A percentile compares a stretch with the other conserved stretches of the same genome.
Conservation (phyloP, 2,329 filamentous ascomycete genomes). For the Ophiosphaerella herpotricha region DNA sequence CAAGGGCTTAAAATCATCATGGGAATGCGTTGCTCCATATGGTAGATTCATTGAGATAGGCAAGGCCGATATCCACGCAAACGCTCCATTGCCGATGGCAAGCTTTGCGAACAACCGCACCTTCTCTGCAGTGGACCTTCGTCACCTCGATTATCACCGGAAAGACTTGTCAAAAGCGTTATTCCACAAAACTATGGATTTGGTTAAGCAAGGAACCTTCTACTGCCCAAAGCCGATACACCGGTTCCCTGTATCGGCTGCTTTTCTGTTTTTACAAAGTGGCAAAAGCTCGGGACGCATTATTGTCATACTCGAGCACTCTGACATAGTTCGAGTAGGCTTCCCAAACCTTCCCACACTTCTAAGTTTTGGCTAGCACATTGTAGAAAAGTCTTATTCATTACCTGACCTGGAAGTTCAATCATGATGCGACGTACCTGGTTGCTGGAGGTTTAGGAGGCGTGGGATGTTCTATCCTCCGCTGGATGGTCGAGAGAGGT, state of each 20-base stretch:
- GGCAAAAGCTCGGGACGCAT: constrained; percentile 49
- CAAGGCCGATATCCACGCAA: constrained; percentile 10
- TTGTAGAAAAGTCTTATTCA: background rate
- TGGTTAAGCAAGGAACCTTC: constrained; percentile 5
- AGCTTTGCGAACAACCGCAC: constrained; percentile 8
- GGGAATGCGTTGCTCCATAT: constrained; percentile 22
- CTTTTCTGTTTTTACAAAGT: constrained; percentile 25
- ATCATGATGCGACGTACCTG: constrained; percentile 20
- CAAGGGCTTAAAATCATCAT: constrained; percentile 19
- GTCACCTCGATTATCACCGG: constrained; percentile 2
- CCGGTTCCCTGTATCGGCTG: constrained; percentile 5
- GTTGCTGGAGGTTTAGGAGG: constrained; percentile 27
- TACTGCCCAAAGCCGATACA: constrained; percentile 5
- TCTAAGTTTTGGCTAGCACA: background rate
- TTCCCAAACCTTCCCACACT: constrained; percentile 3
- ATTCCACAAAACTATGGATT: constrained; percentile 1
- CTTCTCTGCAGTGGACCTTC: constrained; percentile 10
- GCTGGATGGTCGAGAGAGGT: constrained; percentile 21
- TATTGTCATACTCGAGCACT: constrained; percentile 35
- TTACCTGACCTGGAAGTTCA: background rate
- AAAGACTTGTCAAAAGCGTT: background rate
- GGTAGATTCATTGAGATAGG: constrained; percentile 1
- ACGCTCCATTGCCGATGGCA: constrained; percentile 18
- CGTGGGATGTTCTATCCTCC: constrained; percentile 21
- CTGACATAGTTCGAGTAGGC: constrained; percentile 4